Conservation (phyloP, 2,329 filamentous ascomycete species). For the Zopfia rhizophila region DNA sequence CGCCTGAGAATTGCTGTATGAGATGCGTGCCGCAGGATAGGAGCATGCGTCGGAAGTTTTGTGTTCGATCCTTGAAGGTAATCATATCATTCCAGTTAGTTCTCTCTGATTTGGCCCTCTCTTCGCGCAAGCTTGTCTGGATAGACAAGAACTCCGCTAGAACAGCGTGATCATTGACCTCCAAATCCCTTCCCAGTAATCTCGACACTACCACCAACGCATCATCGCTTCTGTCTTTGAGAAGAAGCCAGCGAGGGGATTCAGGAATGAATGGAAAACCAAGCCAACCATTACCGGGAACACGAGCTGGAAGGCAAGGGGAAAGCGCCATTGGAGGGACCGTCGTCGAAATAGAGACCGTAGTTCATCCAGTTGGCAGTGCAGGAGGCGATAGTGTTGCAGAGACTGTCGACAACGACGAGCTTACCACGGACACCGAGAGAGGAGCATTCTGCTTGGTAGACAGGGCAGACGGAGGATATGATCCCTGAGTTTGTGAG, state of each 20-base stretch:
- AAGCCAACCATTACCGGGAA: constrained; percentile 2
- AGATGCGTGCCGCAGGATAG: not conserved
- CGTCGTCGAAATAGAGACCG: constrained; percentile 7
- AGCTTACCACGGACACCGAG: constrained; percentile 4
- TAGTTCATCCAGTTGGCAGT: constrained; percentile 16
- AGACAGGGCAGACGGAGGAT: constrained; percentile 6
- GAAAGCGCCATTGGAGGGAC: constrained; percentile 14
- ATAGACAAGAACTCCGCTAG: constrained; percentile 28
- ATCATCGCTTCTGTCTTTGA: constrained; percentile 29
- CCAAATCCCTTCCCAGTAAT: not conserved
- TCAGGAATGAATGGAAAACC: constrained; percentile 42
- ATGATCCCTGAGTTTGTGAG: constrained; percentile 6
- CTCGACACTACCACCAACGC: constrained; percentile 24
- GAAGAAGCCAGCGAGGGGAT: constrained; percentile 57
- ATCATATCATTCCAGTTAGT: no score
- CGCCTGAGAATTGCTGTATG: constrained; percentile 20
- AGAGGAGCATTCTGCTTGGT: constrained; percentile 8
- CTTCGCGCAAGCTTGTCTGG: constrained; percentile 1
- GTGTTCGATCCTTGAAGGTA: constrained; percentile 31
- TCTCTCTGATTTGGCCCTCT: no score
- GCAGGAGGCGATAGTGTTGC: constrained; percentile 9
- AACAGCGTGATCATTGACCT: constrained; percentile 27
- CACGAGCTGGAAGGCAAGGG: not conserved
- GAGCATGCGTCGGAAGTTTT: not conserved
- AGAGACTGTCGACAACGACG: constrained; percentile 8